Percentiles rank a stretch among this genome's conserved stretches.
These are phyloP conservation scores for Grigorovia yakushimaensis DNA, from an alignment of 805 yeast genomes.

Conservation along the genomic window DNA sequence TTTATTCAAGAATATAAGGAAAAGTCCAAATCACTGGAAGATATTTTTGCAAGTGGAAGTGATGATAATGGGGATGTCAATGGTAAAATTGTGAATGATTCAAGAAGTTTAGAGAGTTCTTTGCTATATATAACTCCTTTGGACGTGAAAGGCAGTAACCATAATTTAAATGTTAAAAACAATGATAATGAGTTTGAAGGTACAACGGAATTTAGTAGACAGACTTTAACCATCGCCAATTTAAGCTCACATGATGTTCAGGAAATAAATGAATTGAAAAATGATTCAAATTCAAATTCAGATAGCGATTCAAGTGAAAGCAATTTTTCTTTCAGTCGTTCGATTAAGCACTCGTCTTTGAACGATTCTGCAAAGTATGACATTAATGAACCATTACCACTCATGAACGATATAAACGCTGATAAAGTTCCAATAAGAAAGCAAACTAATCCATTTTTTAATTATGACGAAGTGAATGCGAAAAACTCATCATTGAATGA, in stretches of 20 bases:
- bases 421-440: not conserved
- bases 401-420: not conserved
- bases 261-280: not conserved
- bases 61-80: not conserved
- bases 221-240: constrained; percentile 1
- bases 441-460: not conserved
- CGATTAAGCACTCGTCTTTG: not conserved
- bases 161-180: not conserved
- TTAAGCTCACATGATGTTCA: not conserved
- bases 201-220: not conserved
- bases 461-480: not conserved
- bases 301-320: not conserved
- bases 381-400: not conserved
- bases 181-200: not conserved
- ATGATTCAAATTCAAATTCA: not conserved
- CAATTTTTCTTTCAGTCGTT: constrained; percentile 3
- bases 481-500: not conserved
- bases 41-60: not conserved
- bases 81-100: not conserved
- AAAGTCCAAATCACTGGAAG: constrained; percentile 1
- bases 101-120: constrained; percentile 1
- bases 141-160: not conserved
- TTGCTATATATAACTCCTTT: constrained; percentile 2
- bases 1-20: constrained; percentile 14
- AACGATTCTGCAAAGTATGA: not conserved